A percentile compares a stretch with the other conserved stretches of the same genome.
These are phyloP conservation scores for Malassezia brasiliensis DNA, from an alignment of 1,284 basidiomycete species.

Conservation along the genomic window DNA sequence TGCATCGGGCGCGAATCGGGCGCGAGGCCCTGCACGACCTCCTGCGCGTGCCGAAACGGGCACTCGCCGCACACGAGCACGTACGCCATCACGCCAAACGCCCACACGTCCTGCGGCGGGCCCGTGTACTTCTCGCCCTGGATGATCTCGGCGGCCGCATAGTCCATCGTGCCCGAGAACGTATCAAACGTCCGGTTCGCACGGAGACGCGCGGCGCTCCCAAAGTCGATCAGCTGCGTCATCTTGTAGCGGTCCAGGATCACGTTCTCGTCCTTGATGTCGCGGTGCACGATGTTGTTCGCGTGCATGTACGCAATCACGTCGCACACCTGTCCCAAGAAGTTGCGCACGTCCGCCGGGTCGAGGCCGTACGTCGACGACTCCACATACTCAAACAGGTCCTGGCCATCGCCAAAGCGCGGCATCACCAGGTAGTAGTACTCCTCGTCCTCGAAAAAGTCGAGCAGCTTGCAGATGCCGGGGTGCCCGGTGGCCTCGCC, in stretches of 20 bases:
- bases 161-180: slow-evolving; percentile 74
- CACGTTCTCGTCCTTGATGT: slow-evolving; percentile 98
- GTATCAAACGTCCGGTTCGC: slow-evolving; percentile 91
- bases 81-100: slow-evolving; percentile 92
- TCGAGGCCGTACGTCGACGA: slow-evolving; percentile 74
- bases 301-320: slow-evolving; percentile 81
- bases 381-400: slow-evolving; percentile 93
- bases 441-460: slow-evolving; percentile 95
- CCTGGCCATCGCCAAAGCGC: slow-evolving; percentile 54
- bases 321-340: slow-evolving; percentile 88
- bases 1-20: slow-evolving; percentile 34
- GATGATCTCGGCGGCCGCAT: slow-evolving; percentile 91
- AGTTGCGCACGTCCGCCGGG: slow-evolving; percentile 64
- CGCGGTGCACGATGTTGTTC: slow-evolving; percentile 89
- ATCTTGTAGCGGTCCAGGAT: slow-evolving; percentile 51
- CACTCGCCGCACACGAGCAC: slow-evolving; percentile 91
- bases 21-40: slow-evolving; percentile 35
- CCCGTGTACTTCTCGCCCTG: slow-evolving; percentile 87
- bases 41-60: slow-evolving; percentile 58
- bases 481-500: slow-evolving; percentile 55
- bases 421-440: slow-evolving; percentile 78
- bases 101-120: slow-evolving; percentile 97
- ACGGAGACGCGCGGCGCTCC: slow-evolving; percentile 57
- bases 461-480: slow-evolving; percentile 81
- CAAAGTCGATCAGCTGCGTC: slow-evolving; percentile 92